phyloP scores from a whole-genome alignment of 371 early-diverging fungal genomes.

The Mucor mucedo region DNA sequence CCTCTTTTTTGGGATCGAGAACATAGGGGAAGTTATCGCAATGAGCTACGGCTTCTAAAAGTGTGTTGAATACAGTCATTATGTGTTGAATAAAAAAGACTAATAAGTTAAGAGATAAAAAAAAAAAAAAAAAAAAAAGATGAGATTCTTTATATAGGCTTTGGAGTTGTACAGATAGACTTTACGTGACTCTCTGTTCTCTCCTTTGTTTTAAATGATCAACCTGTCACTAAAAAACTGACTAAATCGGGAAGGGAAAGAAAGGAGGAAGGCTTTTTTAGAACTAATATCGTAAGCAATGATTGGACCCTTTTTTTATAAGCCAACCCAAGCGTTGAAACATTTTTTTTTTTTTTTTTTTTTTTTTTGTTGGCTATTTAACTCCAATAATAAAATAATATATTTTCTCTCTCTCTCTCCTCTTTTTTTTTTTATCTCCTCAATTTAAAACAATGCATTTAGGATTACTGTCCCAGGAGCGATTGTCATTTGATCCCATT shows the following conservation, averaged over 20 bases:
- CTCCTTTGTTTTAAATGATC: no score
- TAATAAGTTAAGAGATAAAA: background rate
- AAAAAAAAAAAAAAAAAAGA: background rate
- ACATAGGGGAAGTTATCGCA: constrained; percentile 55
- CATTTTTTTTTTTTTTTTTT: constrained; percentile 9
- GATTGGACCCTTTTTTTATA: background rate
- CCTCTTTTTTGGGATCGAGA: constrained; percentile 1
- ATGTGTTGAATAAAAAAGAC: no score
- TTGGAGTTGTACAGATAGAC: no score
- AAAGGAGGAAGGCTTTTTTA: no score
- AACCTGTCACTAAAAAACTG: no score
- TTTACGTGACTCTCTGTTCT: no score
- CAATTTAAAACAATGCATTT: constrained; percentile 26
- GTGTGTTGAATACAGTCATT: constrained; percentile 15
- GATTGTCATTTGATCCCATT: constrained; percentile 51
- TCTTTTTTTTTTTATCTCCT: constrained; percentile 3
- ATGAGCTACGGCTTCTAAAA: constrained; percentile 38
- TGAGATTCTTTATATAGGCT: background rate
- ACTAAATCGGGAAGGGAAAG: no score
- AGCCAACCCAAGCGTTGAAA: background rate
- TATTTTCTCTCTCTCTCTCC: constrained; percentile 2
- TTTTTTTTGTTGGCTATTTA: background rate
- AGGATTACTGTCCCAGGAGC: constrained; percentile 38
- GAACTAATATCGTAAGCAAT: background rate
- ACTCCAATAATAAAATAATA: background rate